Percentiles rank a stretch among this genome's conserved stretches.
Evolutionary conservation across 176 grass and related monocot genomes (phyloP).

Genomic region (Triticum urartu): DNA sequence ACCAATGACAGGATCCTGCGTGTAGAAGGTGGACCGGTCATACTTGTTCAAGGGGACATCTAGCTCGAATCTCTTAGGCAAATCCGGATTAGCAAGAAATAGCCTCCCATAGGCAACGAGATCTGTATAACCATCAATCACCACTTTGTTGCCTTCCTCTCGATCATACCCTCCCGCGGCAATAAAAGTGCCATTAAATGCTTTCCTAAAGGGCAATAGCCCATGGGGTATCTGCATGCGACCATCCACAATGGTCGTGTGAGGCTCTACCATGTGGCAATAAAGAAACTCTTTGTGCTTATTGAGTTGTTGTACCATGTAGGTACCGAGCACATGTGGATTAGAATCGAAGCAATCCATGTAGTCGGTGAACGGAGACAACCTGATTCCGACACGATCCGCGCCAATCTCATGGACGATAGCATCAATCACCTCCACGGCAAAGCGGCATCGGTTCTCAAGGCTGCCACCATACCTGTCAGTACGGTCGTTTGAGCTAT

Average conservation of each 20-base stretch:
- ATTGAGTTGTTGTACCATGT: slow-evolving; percentile 20
- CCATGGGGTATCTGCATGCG: background rate
- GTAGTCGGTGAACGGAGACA: background rate
- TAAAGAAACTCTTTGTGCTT: background rate
- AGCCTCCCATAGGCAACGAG: slow-evolving; percentile 26
- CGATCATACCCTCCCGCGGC: slow-evolving; percentile 1
- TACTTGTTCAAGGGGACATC: slow-evolving; percentile 4
- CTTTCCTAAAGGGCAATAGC: slow-evolving; percentile 11
- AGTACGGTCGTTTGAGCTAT: background rate
- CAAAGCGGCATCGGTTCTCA: background rate
- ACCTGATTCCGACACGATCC: background rate
- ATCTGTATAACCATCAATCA: slow-evolving; percentile 6
- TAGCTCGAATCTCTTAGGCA: slow-evolving; percentile 17
- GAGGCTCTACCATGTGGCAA: slow-evolving; percentile 43
- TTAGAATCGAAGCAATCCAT: background rate
- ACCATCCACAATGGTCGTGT: slow-evolving; percentile 8
- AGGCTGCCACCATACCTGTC: background rate
- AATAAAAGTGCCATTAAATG: slow-evolving; percentile 22
- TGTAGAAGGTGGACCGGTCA: slow-evolving; percentile 35
- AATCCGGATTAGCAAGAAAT: slow-evolving; percentile 37
- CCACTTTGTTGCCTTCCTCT: slow-evolving; percentile 29
- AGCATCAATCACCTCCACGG: background rate
- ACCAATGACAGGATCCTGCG: background rate
- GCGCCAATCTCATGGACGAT: background rate
- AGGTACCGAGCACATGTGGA: background rate